Percentiles rank a stretch among this genome's conserved stretches.
Evolutionary conservation across 2,329 filamentous ascomycete genomes (phyloP).

Genomic region (Fusarium kyushuense): DNA sequence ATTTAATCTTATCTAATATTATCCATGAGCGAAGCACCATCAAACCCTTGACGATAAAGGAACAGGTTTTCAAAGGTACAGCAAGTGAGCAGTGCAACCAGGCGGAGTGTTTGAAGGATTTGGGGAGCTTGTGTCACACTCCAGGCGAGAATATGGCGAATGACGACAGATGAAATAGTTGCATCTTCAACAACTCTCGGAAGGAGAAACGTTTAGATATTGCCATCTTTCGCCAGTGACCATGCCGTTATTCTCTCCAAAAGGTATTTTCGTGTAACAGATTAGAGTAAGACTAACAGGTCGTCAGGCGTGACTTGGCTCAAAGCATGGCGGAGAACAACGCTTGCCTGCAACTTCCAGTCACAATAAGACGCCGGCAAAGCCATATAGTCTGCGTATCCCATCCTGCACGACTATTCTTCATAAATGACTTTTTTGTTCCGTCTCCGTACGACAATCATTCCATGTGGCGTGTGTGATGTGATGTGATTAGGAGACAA

Average conservation of each 20-base stretch:
- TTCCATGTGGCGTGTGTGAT: constrained; percentile 50
- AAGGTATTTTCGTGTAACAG: constrained; percentile 30
- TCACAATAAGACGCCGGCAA: constrained; percentile 39
- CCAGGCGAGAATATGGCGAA: constrained; percentile 48
- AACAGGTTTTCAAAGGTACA: constrained; percentile 48
- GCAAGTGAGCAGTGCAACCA: constrained; percentile 45
- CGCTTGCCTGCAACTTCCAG: constrained; percentile 32
- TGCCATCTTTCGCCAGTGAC: constrained; percentile 38
- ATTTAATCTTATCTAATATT: constrained; percentile 53
- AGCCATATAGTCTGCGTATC: constrained; percentile 51
- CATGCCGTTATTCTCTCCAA: constrained; percentile 42
- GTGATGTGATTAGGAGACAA: constrained; percentile 51
- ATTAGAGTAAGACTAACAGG: constrained; percentile 30
- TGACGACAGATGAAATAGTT: constrained; percentile 43
- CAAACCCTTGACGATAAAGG: constrained; percentile 43
- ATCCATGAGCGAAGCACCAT: constrained; percentile 51
- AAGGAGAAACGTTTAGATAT: constrained; percentile 28
- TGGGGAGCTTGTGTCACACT: constrained; percentile 36
- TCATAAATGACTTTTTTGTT: constrained; percentile 54
- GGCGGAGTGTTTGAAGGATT: constrained; percentile 21
- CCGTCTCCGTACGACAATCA: constrained; percentile 50
- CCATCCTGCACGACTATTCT: constrained; percentile 52
- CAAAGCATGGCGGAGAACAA: constrained; percentile 23
- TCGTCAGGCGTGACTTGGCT: constrained; percentile 16
- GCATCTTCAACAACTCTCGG: constrained; percentile 35